Evolutionary conservation across 208 protist species (phyloP), one percentile per base, ranked within the genome.

Genomic region (Tritrichomonas foetus): DNA sequence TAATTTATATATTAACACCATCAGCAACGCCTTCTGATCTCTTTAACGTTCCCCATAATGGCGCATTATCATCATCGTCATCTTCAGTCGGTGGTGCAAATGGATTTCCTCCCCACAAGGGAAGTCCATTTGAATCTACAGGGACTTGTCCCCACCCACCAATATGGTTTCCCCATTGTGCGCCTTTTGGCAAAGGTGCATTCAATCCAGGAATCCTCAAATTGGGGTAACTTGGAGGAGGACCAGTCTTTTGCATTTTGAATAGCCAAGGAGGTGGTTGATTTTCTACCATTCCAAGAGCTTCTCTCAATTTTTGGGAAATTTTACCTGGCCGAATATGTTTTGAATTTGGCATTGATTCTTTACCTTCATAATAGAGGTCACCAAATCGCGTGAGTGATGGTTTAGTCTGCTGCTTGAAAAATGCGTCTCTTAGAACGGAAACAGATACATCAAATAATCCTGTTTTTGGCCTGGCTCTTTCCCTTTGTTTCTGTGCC

Each of bases 111-210:
- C 74, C 74, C 27, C 27, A 93, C 5, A 93, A 3, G 25, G 82
- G 66, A 30, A 74, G 94, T 53, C 95, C 95, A 50, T 94, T 44
- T 75, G 96, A 93, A 96, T 98, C 96, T 39, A 97, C 95, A 30
- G 98, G 98, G 53, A 98, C 97, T 95, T 98, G 98, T 72, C 99
- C 99, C 98, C 99, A 99, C 84, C 98, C 97, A 41, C 98, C 98
- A 53, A 98, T 95, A 74, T 97, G 97, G 93, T 96, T 96, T 16
- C 98, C 98, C 95, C 97, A 99, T 95, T 96, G 95, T 44, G 97
- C 97, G n/a, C 98, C 98, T n/a, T 96, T 95, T 0, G 98, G 99
- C 49, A 99, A 98, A 0, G 98, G 98, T 25, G 98, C 98, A 95
- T 99, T 99, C 1, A 99, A 96, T 44, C 99, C 98, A 0, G 98